A percentile compares a stretch with the other conserved stretches of the same genome.
Conservation (phyloP, 2,329 filamentous ascomycete species). For the Malbranchea cinnamomea region DNA sequence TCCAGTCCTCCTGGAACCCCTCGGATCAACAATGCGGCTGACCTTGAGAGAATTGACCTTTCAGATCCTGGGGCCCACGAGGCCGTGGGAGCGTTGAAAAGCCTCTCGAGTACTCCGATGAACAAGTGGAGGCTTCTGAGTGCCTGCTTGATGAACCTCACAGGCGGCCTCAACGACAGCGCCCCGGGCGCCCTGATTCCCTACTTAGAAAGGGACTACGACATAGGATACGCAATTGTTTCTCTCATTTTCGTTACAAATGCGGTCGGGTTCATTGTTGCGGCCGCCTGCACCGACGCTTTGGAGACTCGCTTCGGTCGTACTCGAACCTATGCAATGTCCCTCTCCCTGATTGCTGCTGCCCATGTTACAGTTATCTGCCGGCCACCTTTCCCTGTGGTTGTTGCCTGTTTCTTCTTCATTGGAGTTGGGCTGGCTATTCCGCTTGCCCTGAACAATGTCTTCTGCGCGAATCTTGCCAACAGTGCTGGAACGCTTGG, state of each 20-base stretch:
- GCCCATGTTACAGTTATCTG: conserved; percentile 52
- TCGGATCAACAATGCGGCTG: no score
- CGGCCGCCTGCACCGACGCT: conserved; percentile 53
- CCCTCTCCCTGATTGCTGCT: conserved; percentile 41
- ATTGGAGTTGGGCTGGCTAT: conserved; percentile 40
- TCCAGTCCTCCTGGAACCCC: no score
- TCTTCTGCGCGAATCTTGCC: conserved; percentile 39
- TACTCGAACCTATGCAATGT: conserved; percentile 45
- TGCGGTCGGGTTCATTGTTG: conserved; percentile 59
- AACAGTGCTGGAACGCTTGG: conserved; percentile 36
- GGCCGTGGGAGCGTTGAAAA: conserved; percentile 14
- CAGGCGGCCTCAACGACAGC: conserved; percentile 58
- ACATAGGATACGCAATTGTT: conserved; percentile 62
- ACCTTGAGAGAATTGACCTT: conserved; percentile 13
- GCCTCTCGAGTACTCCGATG: conserved; percentile 17
- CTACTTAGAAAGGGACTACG: conserved; percentile 62
- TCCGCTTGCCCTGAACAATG: conserved; percentile 40
- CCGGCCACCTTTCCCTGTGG: conserved; percentile 53
- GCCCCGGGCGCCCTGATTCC: conserved; percentile 67
- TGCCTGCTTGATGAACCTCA: conserved; percentile 50
- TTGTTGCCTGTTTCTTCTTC: conserved; percentile 55
- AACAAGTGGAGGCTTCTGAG: conserved; percentile 55
- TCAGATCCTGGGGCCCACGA: conserved; percentile 10
- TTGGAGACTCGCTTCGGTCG: conserved; percentile 50
- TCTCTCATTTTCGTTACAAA: conserved; percentile 71